Percentiles rank a stretch among this genome's conserved stretches.
These are phyloP conservation scores for Pachysolen tannophilus DNA, from an alignment of 805 yeast species.

Conservation along the genomic window DNA sequence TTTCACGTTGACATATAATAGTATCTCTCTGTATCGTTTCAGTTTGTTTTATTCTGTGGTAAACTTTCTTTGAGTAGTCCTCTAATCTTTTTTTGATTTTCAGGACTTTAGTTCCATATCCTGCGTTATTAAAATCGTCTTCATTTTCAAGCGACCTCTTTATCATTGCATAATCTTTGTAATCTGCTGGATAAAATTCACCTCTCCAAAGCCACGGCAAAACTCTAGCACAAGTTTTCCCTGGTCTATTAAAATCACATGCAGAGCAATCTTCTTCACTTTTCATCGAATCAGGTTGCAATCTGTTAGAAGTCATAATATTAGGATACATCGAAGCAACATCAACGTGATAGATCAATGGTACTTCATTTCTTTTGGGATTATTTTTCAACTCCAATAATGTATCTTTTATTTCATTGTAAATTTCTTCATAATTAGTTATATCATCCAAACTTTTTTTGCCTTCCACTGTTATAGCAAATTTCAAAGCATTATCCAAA, in stretches of 20 bases:
- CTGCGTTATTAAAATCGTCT: slow-evolving; percentile 71
- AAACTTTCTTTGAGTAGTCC: slow-evolving; percentile 80
- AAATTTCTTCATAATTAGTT: slow-evolving; percentile 70
- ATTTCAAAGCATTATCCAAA: slow-evolving; percentile 68
- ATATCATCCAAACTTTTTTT: slow-evolving; percentile 68
- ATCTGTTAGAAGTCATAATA: slow-evolving; percentile 93
- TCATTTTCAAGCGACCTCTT: slow-evolving; percentile 78
- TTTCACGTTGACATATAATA: slow-evolving; percentile 93
- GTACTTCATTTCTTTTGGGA: slow-evolving; percentile 66
- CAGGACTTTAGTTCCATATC: slow-evolving; percentile 69
- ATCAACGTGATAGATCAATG: slow-evolving; percentile 93
- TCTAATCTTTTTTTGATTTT: slow-evolving; percentile 69
- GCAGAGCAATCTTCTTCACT: slow-evolving; percentile 93
- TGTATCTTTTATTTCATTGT: slow-evolving; percentile 42
- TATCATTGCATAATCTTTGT: slow-evolving; percentile 86
- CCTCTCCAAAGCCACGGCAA: slow-evolving; percentile 99
- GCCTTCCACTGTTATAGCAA: slow-evolving; percentile 79
- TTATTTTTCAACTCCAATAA: slow-evolving; percentile 51
- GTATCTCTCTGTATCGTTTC: slow-evolving; percentile 87
- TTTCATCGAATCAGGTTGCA: slow-evolving; percentile 98
- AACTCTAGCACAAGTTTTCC: slow-evolving; percentile 85
- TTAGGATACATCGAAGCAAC: slow-evolving; percentile 99
- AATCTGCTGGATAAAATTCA: slow-evolving; percentile 84
- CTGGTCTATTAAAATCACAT: slow-evolving; percentile 95
- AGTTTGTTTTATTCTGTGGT: slow-evolving; percentile 72